Evolutionary conservation across 2,329 filamentous ascomycete species (phyloP).

Genomic region (Ascochyta lentis): DNA sequence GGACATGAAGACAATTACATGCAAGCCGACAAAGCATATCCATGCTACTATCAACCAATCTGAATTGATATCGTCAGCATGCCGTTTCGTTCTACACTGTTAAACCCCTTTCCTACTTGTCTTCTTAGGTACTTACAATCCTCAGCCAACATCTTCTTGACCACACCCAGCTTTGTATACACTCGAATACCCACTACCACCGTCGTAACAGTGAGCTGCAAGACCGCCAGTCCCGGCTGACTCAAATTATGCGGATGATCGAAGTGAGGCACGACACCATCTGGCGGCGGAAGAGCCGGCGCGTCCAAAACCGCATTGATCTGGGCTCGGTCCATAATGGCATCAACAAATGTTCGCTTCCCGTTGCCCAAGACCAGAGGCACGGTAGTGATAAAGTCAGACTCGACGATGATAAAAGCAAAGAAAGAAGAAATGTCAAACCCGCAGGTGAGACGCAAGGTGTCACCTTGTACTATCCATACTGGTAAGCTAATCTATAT

Average conservation of each 20-base stretch:
- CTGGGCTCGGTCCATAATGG: not conserved
- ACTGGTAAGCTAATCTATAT: not conserved
- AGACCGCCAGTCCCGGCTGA: slow-evolving; percentile 7
- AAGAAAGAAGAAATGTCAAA: slow-evolving; percentile 1
- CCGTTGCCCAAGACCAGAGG: not conserved
- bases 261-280: slow-evolving; percentile 16
- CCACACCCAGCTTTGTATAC: slow-evolving; percentile 14
- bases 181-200: slow-evolving; percentile 14
- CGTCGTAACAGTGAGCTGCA: slow-evolving; percentile 17
- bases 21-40: slow-evolving; percentile 16
- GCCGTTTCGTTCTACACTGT: not conserved
- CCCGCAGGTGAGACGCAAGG: slow-evolving; percentile 1
- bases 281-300: slow-evolving; percentile 17
- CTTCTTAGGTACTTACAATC: slow-evolving; percentile 16
- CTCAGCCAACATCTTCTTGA: slow-evolving; percentile 17
- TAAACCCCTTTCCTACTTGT: not conserved
- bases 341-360: not conserved
- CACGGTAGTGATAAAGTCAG: not conserved
- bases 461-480: not conserved
- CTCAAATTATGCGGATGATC: slow-evolving; percentile 13
- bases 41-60: slow-evolving; percentile 20
- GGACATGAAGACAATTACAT: slow-evolving; percentile 15
- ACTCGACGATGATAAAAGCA: not conserved
- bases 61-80: slow-evolving; percentile 2
- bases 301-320: slow-evolving; percentile 9